Base-by-base conservation (phyloP, 306 rosid species). In the Medicago ruthenica region DNA sequence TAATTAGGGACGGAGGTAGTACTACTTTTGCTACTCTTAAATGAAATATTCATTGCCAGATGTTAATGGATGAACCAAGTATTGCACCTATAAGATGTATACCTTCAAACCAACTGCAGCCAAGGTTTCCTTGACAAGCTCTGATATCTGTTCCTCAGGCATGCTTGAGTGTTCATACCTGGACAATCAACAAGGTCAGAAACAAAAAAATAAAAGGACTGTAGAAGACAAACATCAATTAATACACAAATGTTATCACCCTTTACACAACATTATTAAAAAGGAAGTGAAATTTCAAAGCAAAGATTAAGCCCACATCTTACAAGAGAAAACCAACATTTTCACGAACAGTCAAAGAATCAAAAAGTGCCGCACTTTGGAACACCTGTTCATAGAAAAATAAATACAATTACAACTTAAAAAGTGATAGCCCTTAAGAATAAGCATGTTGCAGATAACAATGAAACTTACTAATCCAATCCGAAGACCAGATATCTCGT, bases 291-390 rank as follows among this genome's bases (percentile, higher is more conserved):
- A 79, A 81, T 71, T 78, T 54, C 51, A 79, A 73, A 58, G 59
- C 21, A 48, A 64, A 70, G 57, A 77, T 39, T 40, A 62, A 70
- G 75, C 71, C 37, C 44, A 59, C 76, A 79, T 73, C 96, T 92
- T 90, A 96, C 99, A 96, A 85, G 85, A 90, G 99, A 80, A 96
- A 96, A 84, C 99, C 99, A 74, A 96, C 98, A 79, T 96, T 96
- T 87, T 96, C 98, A 40, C 97, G 96, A 60, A 96, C 98, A 17
- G 92, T 92, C 84, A 96, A 80, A 63, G 99, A 96, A 85, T 96
- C 98, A 89, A 96, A 96, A 40, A 96, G 99, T 57, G 99, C 99
- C 9, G 99, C 99, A 80, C 99, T 96, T 86, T 96, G 99, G 83
- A 96, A 96, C 69, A 96, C 99, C 99, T 96, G 86, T 82, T 69